Evolutionary conservation across 306 rosid genomes (phyloP), one percentile per base, ranked within the genome.

Genomic region (Sophora flavescens): DNA sequence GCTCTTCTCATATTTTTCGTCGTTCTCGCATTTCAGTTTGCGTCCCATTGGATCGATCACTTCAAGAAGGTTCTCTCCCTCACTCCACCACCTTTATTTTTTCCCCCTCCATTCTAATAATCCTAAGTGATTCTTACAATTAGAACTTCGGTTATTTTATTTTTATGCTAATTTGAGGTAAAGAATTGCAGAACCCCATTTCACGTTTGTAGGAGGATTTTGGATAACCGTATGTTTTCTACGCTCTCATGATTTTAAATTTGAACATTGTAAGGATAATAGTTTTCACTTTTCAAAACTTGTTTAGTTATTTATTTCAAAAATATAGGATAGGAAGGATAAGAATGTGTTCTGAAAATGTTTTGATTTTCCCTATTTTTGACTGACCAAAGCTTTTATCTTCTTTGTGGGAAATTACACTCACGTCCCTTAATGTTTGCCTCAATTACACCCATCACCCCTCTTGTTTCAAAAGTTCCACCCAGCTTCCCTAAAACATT

Each of bases 1-100:
- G 91, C 99, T 76, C 93, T 93, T 10, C 30, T 74, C 28, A 83
- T 91, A 54, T 90, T 95, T 74, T 3, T 81, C 1, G 11, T 88
- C 50, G 90, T 88, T 48, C 53, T 92, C 47, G 83, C 75, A 22
- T 88, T 92, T 86, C 96, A 92, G 16, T 72, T 87, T 22, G 82
- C 88, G 28, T 87, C 88, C 7, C 35, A 67, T 61, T 86, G 92
- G 92, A 77, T 92, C 33, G 84, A 88, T 17, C 79, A 66, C 26
- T 60, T 82, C 57, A 92, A 87, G 78, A 85, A 88, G 92, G 96
- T 91, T 45, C 50, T 79, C 22, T 18, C 33, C 18, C 17, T 79
- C 56, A 1, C 78, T 50, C n/a, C 7, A 11, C 11, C 50, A 30
- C 17, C 22, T 22, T 22, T 22, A 22, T 22, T 72, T 44, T 0